These are phyloP conservation scores for Aureobasidium melanogenum DNA, from an alignment of 2,329 filamentous ascomycete species.

Conservation along the genomic window DNA sequence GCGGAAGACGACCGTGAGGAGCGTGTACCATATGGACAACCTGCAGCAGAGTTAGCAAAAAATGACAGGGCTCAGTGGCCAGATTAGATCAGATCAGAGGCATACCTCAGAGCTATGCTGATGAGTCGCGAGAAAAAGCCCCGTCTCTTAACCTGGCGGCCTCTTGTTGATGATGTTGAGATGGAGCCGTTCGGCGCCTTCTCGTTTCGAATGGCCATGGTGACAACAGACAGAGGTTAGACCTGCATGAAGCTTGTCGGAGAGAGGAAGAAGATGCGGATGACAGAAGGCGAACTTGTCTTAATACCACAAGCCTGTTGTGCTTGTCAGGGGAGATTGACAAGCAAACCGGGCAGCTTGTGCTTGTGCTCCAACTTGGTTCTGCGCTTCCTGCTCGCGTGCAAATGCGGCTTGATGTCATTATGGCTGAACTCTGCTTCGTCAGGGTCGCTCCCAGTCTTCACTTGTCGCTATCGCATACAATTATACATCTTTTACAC, in stretches of 20 bases:
- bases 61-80: background rate
- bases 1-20: constrained; percentile 70
- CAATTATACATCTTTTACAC: background rate
- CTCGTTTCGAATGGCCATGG: constrained; percentile 13
- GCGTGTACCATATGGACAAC: constrained; percentile 74
- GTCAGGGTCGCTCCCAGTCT: background rate
- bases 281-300: background rate
- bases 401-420: background rate
- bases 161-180: background rate
- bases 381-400: constrained; percentile 1
- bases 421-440: background rate
- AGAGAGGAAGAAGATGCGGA: background rate
- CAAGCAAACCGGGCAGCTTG: constrained; percentile 5
- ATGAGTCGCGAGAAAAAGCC: constrained; percentile 13
- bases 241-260: background rate
- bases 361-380: constrained; percentile 2
- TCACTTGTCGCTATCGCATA: background rate
- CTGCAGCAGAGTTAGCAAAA: constrained; percentile 27
- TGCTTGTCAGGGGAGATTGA: background rate
- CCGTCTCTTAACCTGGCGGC: constrained; percentile 1
- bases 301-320: background rate
- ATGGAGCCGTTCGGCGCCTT: constrained; percentile 12
- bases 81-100: background rate
- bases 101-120: constrained; percentile 12
- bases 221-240: background rate